Evolutionary conservation across 2,329 filamentous ascomycete species (phyloP), one percentile per base, ranked within the genome.

Genomic region (Fusarium subglutinans): DNA sequence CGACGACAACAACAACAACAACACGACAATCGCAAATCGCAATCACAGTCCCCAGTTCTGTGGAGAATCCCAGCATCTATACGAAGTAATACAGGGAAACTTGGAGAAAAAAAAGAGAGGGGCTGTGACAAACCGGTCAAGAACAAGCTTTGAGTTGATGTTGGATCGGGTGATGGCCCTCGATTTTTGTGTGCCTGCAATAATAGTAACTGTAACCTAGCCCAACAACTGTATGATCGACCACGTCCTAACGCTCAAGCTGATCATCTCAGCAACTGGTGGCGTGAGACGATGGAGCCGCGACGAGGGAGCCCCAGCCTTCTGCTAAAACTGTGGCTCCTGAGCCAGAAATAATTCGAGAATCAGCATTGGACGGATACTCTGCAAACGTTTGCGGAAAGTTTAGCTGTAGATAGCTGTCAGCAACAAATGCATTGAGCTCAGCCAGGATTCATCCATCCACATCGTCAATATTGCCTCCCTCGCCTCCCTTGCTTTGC

Each of bases 241-340:
- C 64, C n/a, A 57, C 18, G 53, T 50, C 37, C 51, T 37, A 58
- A 69, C 61, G 48, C 62, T 57, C 56, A 43, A 58, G 53, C 50
- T 54, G 56, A 50, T 55, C 53, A 63, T 61, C 44, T 53, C 33
- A 47, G 44, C 38, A 56, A 50, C 35, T 37, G 48, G 67, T 74
- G 73, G 72, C 68, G 75, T 76, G 73, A 77, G 73, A 74, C 51
- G 63, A 63, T 28, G 57, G 55, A 70, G 66, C 43, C 55, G 44
- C 40, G 67, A 44, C 41, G 43, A 43, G 48, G 28, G 17, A 57
- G 17, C 53, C 66, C 66, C 66, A 59, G 53, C 37, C 67, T 62
- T 65, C 44, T 50, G 59, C 41, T 53, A 54, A 55, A 59, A 65
- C 59, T 55, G 66, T 69, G 67, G 66, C 66, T 69, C 50, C 40